A percentile compares a stretch with the other conserved stretches of the same genome.
Conservation (phyloP, 2,329 filamentous ascomycete species). For the Colletotrichum chlorophyti region DNA sequence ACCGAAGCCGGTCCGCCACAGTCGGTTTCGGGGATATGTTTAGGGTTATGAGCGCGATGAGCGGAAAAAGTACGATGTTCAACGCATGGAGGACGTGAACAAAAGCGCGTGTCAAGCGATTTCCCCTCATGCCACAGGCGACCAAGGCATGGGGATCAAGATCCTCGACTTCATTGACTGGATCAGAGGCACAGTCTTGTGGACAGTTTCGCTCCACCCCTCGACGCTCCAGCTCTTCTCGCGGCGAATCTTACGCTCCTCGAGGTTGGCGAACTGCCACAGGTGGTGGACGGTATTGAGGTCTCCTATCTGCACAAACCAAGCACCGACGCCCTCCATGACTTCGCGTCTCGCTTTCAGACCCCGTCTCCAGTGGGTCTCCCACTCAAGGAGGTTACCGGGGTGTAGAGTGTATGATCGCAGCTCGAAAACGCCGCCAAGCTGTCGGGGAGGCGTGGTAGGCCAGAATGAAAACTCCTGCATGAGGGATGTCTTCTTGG, state of each 20-base stretch:
- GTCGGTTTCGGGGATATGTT: neutral
- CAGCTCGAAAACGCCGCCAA: conserved; percentile 94
- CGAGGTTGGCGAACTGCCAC: conserved; percentile 97
- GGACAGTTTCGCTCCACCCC: conserved; percentile 96
- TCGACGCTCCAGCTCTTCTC: conserved; percentile 96
- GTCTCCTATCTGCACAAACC: conserved; percentile 98
- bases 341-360: conserved; percentile 91
- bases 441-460: conserved; percentile 84
- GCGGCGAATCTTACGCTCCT: conserved; percentile 87
- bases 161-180: conserved; percentile 96
- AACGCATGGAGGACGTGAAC: neutral
- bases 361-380: conserved; percentile 95
- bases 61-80: neutral
- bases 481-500: conserved; percentile 92
- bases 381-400: conserved; percentile 96
- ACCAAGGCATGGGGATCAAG: conserved; percentile 95
- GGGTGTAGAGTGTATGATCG: conserved; percentile 96
- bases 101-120: neutral
- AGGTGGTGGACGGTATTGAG: conserved; percentile 97
- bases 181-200: conserved; percentile 97
- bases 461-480: conserved; percentile 99
- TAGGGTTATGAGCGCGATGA: neutral
- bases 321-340: conserved; percentile 97
- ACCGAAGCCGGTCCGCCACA: neutral
- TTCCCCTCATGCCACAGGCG: conserved; percentile 74